These are phyloP conservation scores for Neurospora sp. DNA, from an alignment of 2,329 filamentous ascomycete species.

Conservation along the genomic window DNA sequence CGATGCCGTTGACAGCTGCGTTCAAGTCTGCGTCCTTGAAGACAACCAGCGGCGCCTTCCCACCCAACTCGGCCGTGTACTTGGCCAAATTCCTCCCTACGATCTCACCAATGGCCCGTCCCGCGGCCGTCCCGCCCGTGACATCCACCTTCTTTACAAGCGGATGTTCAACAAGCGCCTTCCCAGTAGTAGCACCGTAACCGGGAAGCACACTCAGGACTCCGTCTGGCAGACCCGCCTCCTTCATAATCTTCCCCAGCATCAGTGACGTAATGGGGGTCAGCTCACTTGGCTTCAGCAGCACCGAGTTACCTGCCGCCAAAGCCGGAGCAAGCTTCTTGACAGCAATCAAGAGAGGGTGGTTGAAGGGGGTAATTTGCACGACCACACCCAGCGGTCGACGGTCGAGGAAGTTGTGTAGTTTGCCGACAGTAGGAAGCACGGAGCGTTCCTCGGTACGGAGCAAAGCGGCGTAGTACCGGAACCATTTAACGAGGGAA, in stretches of 20 bases:
- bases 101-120: constrained; percentile 56
- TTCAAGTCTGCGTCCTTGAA: constrained; percentile 56
- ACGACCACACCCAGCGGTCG: constrained; percentile 48
- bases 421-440: constrained; percentile 52
- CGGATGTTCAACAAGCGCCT: constrained; percentile 41
- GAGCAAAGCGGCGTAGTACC: constrained; percentile 58
- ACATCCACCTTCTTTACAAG: constrained; percentile 59
- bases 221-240: constrained; percentile 61
- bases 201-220: constrained; percentile 56
- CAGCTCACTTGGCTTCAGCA: constrained; percentile 55
- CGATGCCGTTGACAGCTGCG: constrained; percentile 59
- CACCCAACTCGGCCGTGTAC: constrained; percentile 62
- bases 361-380: constrained; percentile 49
- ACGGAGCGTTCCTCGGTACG: constrained; percentile 59
- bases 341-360: constrained; percentile 47
- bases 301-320: constrained; percentile 47
- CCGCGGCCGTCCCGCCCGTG: constrained; percentile 65
- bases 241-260: constrained; percentile 49
- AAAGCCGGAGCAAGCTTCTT: constrained; percentile 54
- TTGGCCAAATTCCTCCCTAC: constrained; percentile 58
- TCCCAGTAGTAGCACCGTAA: constrained; percentile 40
- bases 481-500: constrained; percentile 58
- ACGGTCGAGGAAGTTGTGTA: constrained; percentile 47
- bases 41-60: constrained; percentile 61
- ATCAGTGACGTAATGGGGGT: constrained; percentile 52